phyloP scores from a whole-genome alignment of 1,139 yeast genomes.

The Ashbya aceris region DNA sequence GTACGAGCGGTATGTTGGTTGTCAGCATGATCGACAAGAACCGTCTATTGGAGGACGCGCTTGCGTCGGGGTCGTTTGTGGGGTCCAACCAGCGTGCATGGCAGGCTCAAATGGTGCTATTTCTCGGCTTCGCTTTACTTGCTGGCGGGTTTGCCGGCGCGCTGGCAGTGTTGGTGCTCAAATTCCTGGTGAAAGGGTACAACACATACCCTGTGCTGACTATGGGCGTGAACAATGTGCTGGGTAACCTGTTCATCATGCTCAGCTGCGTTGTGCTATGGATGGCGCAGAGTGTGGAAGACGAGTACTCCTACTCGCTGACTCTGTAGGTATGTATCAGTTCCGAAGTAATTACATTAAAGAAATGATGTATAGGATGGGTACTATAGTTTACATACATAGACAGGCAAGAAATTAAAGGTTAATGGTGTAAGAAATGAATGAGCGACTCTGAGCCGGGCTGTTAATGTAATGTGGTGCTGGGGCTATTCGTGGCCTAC shows the following conservation, averaged over 20 bases:
- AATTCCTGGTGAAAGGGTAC: conserved; percentile 71
- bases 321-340: conserved; percentile 42
- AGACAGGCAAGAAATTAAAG: conserved; percentile 1
- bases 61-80: conserved; percentile 36
- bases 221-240: conserved; percentile 88
- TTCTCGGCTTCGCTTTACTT: conserved; percentile 81
- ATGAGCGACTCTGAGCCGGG: background rate
- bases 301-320: conserved; percentile 85
- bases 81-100: conserved; percentile 54
- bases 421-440: background rate
- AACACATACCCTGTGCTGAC: conserved; percentile 76
- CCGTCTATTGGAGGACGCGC: conserved; percentile 53
- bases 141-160: conserved; percentile 96
- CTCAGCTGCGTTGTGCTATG: conserved; percentile 80
- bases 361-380: conserved; percentile 3
- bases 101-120: conserved; percentile 87
- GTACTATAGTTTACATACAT: conserved; percentile 4
- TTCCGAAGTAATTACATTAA: conserved; percentile 4
- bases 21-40: conserved; percentile 87
- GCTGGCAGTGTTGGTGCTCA: conserved; percentile 74
- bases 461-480: background rate
- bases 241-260: conserved; percentile 73
- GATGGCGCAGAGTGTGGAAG: conserved; percentile 92
- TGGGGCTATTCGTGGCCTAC: conserved; percentile 9
- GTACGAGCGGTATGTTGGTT: conserved; percentile 82